Conservation (phyloP, 225 moss, liverwort and hornwort species). For the Sphagnum tenellum region DNA sequence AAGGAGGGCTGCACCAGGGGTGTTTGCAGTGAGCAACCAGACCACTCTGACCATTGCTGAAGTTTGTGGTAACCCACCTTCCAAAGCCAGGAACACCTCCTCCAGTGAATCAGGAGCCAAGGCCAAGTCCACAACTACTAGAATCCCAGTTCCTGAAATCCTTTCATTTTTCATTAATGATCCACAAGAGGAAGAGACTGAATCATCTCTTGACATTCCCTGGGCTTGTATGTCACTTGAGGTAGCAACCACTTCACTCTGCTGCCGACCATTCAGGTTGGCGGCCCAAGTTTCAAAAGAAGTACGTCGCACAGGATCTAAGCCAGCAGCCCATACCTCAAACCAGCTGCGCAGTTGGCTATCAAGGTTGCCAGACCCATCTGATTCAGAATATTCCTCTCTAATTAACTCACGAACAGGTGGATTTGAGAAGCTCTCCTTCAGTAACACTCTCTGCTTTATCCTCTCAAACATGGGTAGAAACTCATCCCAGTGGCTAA, state of each 20-base stretch:
- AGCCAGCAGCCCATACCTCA: constrained; percentile 23
- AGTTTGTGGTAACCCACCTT: constrained; percentile 20
- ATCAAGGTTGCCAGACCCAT: no score
- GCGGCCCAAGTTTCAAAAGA: no score
- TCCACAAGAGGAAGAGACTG: no score
- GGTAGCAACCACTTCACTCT: neutral
- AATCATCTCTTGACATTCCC: neutral
- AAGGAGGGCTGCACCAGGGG: constrained; percentile 30
- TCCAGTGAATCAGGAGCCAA: constrained; percentile 24
- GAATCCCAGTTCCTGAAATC: constrained; percentile 8
- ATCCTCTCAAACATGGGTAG: constrained; percentile 36
- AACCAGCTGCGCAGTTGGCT: no score
- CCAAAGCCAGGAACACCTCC: constrained; percentile 14
- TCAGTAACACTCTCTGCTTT: constrained; percentile 34
- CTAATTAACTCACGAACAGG: constrained; percentile 29
- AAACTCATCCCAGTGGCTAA: constrained; percentile 33
- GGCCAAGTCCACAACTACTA: constrained; percentile 8
- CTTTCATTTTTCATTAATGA: no score
- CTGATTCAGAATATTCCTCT: constrained; percentile 5
- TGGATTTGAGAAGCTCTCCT: constrained; percentile 28
- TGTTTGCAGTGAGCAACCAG: constrained; percentile 40
- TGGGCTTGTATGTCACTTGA: neutral
- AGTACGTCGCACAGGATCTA: neutral
- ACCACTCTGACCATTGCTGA: constrained; percentile 22
- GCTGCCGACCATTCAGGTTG: neutral